Evolutionary conservation across 352 stramenopile genomes (phyloP), one percentile per base, ranked within the genome.

Genomic region (Phytopythium helicoides): DNA sequence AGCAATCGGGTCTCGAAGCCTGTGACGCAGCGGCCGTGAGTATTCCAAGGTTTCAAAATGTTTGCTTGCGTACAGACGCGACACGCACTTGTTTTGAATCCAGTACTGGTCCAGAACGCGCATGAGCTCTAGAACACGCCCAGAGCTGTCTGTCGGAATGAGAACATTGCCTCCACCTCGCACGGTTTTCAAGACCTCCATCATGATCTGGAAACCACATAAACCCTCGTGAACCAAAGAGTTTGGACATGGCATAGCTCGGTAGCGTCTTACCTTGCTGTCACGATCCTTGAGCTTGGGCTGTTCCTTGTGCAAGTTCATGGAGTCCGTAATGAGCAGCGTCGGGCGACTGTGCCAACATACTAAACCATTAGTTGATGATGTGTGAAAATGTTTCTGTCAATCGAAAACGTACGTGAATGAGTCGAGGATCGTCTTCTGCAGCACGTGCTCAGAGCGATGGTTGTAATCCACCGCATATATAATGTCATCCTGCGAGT

Each of bases 51-150:
- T 84, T 25, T 10, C 28, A 5, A 33, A 33, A 33, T 33, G 5
- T 9, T 10, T 9, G 5, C 9, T 33, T 33, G 28, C 9, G 28
- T 10, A 9, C 28, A 5, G 28, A 33, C 9, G 28, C 5, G 28
- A 9, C 9, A 33, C 28, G 28, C 83, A 91, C 71, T 97, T 96
- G 67, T 98, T 94, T 49, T 95, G 77, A 51, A 97, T 97, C 95
- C 95, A 99, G 66, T 98, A 96, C 66, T 96, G 81, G 59, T 98
- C 85, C 19, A 99, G 58, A 3, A 98, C 70, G n/a, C 97, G 80
- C 56, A 98, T 89, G 8, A 99, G 62, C 74, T 99, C 96, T 1
- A 99, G 71, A n/a, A 98, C 89, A 19, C 96, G 86, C 5, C 94
- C 93, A 19, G 86, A 93, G 37, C 89, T 96, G 66, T 98, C 95